Percentiles rank a stretch among this genome's conserved stretches.
Evolutionary conservation across 768 basidiomycete species (phyloP).

Genomic region (Naganishia kalamii): DNA sequence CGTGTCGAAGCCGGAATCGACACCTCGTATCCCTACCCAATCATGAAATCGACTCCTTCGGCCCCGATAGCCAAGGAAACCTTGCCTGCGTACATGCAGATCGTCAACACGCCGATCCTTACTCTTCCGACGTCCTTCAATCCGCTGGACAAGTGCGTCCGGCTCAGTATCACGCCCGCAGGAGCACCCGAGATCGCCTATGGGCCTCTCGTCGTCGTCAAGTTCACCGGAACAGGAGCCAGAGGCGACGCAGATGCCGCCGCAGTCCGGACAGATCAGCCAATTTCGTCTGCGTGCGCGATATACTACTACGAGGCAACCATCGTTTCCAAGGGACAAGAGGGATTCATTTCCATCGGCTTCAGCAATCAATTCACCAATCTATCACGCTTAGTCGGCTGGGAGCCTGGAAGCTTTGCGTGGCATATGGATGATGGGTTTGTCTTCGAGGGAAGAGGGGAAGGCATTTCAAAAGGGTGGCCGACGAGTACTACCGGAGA

Average conservation of each 20-base stretch:
- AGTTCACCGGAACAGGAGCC: slow-evolving; percentile 28
- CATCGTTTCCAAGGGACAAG: slow-evolving; percentile 69
- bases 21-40: not conserved
- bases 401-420: slow-evolving; percentile 44
- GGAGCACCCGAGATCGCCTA: not conserved
- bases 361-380: slow-evolving; percentile 29
- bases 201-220: slow-evolving; percentile 24
- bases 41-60: not conserved
- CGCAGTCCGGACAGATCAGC: slow-evolving; percentile 66
- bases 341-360: slow-evolving; percentile 58
- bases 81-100: slow-evolving; percentile 22
- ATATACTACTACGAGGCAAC: slow-evolving; percentile 93
- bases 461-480: slow-evolving; percentile 23
- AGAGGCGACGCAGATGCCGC: slow-evolving; percentile 62
- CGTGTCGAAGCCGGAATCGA: not conserved
- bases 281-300: slow-evolving; percentile 77
- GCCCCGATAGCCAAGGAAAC: not conserved
- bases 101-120: not conserved
- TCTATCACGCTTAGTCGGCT: slow-evolving; percentile 40
- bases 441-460: slow-evolving; percentile 23
- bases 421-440: slow-evolving; percentile 47
- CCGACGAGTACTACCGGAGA: slow-evolving; percentile 55
- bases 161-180: slow-evolving; percentile 12
- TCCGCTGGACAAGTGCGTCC: slow-evolving; percentile 18
- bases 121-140: slow-evolving; percentile 23